These are phyloP conservation scores for Picochlorum sp. DNA, from an alignment of 139 green algal species.

Conservation along the genomic window DNA sequence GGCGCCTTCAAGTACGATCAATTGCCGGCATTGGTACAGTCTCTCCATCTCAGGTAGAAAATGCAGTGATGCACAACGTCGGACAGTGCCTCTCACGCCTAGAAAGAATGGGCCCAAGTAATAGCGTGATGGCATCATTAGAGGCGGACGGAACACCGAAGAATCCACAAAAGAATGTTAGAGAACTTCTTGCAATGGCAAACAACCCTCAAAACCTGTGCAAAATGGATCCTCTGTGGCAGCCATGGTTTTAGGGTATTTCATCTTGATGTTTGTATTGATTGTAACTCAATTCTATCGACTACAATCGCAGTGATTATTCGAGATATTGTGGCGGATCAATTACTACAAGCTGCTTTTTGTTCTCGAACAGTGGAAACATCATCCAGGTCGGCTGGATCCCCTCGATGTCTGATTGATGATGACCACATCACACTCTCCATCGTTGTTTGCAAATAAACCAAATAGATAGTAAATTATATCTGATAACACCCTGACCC, in stretches of 20 bases:
- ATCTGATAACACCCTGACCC: too few species aligned
- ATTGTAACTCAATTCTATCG: too few species aligned
- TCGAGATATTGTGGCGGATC: too few species aligned
- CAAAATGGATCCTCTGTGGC: constrained; percentile 88
- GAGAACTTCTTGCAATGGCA: constrained; percentile 70
- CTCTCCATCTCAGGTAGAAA: constrained; percentile 29
- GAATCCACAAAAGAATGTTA: constrained; percentile 53
- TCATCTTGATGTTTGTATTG: too few species aligned
- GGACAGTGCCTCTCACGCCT: constrained; percentile 9
- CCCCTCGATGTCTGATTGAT: too few species aligned
- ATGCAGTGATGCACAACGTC: constrained; percentile 36
- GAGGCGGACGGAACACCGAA: background rate
- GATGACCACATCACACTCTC: too few species aligned
- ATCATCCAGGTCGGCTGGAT: too few species aligned
- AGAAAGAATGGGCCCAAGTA: constrained; percentile 8
- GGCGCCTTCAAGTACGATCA: constrained; percentile 13
- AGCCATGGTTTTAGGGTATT: constrained; percentile 66
- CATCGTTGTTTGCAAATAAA: too few species aligned
- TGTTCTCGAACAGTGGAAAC: too few species aligned
- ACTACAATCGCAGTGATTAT: too few species aligned
- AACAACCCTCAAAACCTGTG: constrained; percentile 66
- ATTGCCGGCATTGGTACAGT: constrained; percentile 24
- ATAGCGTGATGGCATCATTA: constrained; percentile 3
- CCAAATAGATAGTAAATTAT: too few species aligned
- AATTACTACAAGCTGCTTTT: too few species aligned